Percentiles rank a stretch among this genome's conserved stretches.
phyloP scores from a whole-genome alignment of 495 filamentous ascomycete genomes.

The Trypethelium eluteriae region DNA sequence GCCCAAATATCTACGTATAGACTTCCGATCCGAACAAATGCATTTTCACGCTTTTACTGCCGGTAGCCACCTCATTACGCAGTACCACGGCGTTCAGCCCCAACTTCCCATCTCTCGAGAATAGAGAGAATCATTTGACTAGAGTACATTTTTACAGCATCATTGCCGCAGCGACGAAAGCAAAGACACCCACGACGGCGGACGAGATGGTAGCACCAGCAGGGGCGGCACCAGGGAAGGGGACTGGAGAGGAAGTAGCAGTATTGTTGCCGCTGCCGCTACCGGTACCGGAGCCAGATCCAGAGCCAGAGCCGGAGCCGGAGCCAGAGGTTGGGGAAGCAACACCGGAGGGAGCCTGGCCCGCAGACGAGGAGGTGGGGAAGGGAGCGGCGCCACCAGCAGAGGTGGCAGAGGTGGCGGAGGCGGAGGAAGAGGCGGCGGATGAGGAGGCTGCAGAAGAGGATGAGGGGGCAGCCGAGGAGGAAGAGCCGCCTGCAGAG shows the following conservation, averaged over 20 bases:
- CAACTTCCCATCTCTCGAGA: neutral
- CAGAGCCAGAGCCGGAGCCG: constrained; percentile 8
- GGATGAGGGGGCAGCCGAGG: neutral
- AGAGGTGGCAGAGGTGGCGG: neutral
- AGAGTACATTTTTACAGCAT: constrained; percentile 10
- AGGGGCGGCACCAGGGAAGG: neutral
- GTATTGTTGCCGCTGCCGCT: neutral
- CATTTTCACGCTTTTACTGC: neutral
- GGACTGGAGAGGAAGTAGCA: constrained; percentile 4
- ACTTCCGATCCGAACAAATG: neutral
- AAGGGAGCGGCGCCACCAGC: neutral
- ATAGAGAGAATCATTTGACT: neutral
- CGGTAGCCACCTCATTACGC: constrained; percentile 7
- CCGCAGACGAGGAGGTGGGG: constrained; percentile 1
- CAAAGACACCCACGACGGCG: neutral
- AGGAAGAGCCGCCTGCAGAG: neutral
- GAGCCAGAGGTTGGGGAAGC: neutral
- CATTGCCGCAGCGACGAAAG: constrained; percentile 4
- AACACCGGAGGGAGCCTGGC: neutral
- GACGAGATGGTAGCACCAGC: neutral
- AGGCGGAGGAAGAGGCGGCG: neutral
- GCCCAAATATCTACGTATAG: neutral
- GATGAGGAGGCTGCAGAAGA: neutral
- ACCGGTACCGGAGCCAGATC: neutral
- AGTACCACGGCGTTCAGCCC: neutral